Conservation (phyloP, 805 yeast species). For the Candida xyloterini region DNA sequence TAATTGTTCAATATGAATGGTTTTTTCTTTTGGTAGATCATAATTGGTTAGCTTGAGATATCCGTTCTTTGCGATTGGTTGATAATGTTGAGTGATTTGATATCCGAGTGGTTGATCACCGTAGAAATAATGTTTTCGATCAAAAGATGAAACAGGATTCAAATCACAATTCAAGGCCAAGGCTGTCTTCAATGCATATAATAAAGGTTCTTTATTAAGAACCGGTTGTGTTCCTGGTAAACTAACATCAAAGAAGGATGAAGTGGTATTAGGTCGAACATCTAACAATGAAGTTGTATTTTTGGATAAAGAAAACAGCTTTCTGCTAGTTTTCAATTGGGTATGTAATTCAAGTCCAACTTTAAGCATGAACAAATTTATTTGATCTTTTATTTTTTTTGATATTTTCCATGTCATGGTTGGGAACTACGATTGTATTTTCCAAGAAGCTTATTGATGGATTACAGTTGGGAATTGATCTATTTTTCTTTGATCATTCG, state of each 20-base stretch:
- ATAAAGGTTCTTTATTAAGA: constrained; percentile 70
- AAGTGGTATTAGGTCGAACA: constrained; percentile 58
- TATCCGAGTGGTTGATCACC: constrained; percentile 96
- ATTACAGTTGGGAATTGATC: constrained; percentile 25
- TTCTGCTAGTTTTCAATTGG: constrained; percentile 69
- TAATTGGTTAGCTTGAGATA: constrained; percentile 44
- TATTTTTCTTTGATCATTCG: constrained; percentile 20
- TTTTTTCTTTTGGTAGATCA: constrained; percentile 44
- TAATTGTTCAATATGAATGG: constrained; percentile 68
- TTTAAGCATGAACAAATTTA: constrained; percentile 38
- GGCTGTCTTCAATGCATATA: constrained; percentile 71
- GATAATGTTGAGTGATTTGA: constrained; percentile 87
- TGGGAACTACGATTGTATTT: constrained; percentile 17
- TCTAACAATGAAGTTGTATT: constrained; percentile 43
- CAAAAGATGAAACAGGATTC: constrained; percentile 62
- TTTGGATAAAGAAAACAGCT: constrained; percentile 69
- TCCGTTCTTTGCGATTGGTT: constrained; percentile 77
- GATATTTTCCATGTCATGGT: constrained; percentile 2
- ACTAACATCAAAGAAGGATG: constrained; percentile 79
- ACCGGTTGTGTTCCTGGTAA: constrained; percentile 92
- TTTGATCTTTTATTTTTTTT: not conserved
- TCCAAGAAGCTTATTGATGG: constrained; percentile 13
- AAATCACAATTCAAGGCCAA: constrained; percentile 62
- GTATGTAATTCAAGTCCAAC: constrained; percentile 95
- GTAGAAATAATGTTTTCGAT: constrained; percentile 93